Percentiles rank a stretch among this genome's conserved stretches.
These are phyloP conservation scores for Exophiala viscosa DNA, from an alignment of 2,329 filamentous ascomycete genomes.

Conservation along the genomic window DNA sequence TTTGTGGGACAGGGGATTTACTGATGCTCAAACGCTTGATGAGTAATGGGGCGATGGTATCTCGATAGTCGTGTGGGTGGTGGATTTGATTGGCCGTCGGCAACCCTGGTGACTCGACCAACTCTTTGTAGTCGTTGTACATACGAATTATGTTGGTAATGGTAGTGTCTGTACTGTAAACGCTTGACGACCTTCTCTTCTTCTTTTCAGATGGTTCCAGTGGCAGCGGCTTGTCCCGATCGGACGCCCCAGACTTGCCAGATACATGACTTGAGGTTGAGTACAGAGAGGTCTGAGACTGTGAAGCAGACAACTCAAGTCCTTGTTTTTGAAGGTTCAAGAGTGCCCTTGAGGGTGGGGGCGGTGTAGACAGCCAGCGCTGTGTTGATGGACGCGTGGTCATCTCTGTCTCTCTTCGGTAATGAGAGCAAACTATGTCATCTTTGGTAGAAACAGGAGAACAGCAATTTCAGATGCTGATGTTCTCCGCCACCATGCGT, in stretches of 20 bases:
- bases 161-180: conserved; percentile 26
- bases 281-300: conserved; percentile 10
- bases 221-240: conserved; percentile 24
- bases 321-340: conserved; percentile 24
- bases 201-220: conserved; percentile 17
- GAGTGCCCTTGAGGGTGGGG: conserved; percentile 24
- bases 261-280: conserved; percentile 8
- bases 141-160: conserved; percentile 27
- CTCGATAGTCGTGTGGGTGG: conserved; percentile 26
- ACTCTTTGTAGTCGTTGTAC: conserved; percentile 22
- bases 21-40: conserved; percentile 31
- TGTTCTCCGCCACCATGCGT: too few relatives aligned
- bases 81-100: conserved; percentile 20
- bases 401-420: conserved; percentile 5
- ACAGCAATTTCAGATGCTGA: background rate
- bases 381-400: conserved; percentile 12
- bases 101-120: conserved; percentile 12
- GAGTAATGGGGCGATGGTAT: conserved; percentile 25
- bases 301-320: conserved; percentile 18
- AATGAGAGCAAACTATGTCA: too few relatives aligned
- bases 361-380: conserved; percentile 14
- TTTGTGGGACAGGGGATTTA: conserved; percentile 34
- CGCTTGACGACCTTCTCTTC: conserved; percentile 22
- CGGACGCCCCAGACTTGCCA: conserved; percentile 19
- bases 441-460: background rate